Percentiles rank a stretch among this genome's conserved stretches.
phyloP scores from a whole-genome alignment of 257 asterid genomes.

The Solanum commersonii region DNA sequence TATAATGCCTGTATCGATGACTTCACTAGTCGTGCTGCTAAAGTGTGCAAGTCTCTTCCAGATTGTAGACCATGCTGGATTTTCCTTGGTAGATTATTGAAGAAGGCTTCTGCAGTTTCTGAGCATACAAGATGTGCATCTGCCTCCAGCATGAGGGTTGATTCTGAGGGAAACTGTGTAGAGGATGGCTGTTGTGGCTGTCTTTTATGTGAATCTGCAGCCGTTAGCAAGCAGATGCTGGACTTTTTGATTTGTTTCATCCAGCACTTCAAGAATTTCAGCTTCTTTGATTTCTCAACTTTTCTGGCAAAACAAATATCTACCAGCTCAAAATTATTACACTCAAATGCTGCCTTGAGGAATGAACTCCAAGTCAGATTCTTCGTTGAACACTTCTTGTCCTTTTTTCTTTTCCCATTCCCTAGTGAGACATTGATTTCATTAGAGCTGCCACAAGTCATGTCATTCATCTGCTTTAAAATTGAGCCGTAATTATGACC shows the following conservation, averaged over 20 bases:
- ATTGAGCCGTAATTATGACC: slow-evolving; percentile 12
- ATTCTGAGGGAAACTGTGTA: slow-evolving; percentile 20
- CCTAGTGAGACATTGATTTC: slow-evolving; percentile 21
- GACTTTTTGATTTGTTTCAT: slow-evolving; percentile 52
- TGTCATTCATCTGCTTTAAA: not conserved
- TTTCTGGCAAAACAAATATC: slow-evolving; percentile 41
- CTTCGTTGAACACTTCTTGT: slow-evolving; percentile 24
- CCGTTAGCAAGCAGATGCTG: slow-evolving; percentile 13
- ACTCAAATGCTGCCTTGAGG: slow-evolving; percentile 46
- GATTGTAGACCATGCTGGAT: slow-evolving; percentile 63
- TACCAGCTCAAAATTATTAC: slow-evolving; percentile 56
- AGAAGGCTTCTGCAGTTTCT: slow-evolving; percentile 47
- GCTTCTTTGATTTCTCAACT: slow-evolving; percentile 50
- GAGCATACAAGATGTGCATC: slow-evolving; percentile 16
- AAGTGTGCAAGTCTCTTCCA: slow-evolving; percentile 65
- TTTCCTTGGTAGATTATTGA: slow-evolving; percentile 35
- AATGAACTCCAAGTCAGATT: slow-evolving; percentile 72
- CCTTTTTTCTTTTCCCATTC: slow-evolving; percentile 40
- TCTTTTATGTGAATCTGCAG: slow-evolving; percentile 20
- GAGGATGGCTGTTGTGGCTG: slow-evolving; percentile 17
- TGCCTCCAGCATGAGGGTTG: slow-evolving; percentile 35
- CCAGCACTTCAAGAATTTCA: slow-evolving; percentile 89
- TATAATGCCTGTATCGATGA: slow-evolving; percentile 43
- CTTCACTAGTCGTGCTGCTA: slow-evolving; percentile 65
- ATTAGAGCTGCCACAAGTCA: slow-evolving; percentile 4